Evolutionary conservation across 1,284 basidiomycete genomes (phyloP), one percentile per base, ranked within the genome.

Genomic region (Apiotrichum veenhuisii): DNA sequence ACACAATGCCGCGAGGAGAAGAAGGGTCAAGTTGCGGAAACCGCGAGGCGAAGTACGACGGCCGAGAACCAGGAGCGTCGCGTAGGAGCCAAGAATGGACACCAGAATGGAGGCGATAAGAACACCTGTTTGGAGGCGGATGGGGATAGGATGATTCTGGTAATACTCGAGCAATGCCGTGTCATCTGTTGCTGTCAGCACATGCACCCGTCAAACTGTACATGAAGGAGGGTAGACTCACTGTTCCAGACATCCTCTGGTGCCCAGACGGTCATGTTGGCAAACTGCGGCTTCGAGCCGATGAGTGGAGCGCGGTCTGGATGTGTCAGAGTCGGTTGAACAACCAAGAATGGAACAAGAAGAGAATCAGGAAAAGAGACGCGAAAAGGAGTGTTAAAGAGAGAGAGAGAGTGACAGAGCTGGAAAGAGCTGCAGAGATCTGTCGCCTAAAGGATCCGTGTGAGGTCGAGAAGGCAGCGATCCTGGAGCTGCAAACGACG

Each of bases 1-100:
- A 55, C 91, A 88, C 48, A 84, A 81, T 33, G 90, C 92, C 14
- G 85, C 79, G 50, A 83, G 81, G 51, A 73, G 57, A 46, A 81
- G 74, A 22, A 80, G 66, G n/a, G 65, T 50, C 57, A 77, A 64
- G 67, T 80, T 80, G 37, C 74, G 66, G 50, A 70, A 59, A 36
- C 79, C 79, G 53, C 71, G 69, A 53, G 75, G 73, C 33, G 70
- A 70, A 9, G 79, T 80, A 47, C 79, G 69, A 53, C 77, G 71
- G 23, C 78, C 79, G 20, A 81, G 73, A 2, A 80, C 67, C 33
- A 80, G 70, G 3, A 81, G 73, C 8, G 80, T 80, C 1, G 79
- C 73, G 61, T 80, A 80, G 3, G 79, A 79, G 20, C 80, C 80
- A 34, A 80, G 71, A 36, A 78, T 72, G 27, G 80, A 77, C 27